Evolutionary conservation across 2,329 filamentous ascomycete genomes (phyloP).

Genomic region (Karstenula rhodostoma): DNA sequence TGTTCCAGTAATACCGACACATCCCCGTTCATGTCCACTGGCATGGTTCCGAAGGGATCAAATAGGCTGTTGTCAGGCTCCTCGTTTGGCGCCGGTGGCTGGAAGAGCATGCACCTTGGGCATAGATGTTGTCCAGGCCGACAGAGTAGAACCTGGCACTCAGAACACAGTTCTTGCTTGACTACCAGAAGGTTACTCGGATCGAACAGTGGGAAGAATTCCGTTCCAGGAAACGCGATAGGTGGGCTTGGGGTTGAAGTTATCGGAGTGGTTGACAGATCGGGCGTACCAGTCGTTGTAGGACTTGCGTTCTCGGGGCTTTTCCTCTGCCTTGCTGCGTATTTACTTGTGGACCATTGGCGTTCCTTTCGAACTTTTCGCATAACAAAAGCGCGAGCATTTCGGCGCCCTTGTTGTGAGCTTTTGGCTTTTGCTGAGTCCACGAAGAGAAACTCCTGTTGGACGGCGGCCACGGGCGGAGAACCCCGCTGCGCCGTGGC

Average conservation of each 20-base stretch:
- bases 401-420: conserved; percentile 48
- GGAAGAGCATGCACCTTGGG: conserved; percentile 36
- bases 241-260: conserved; percentile 45
- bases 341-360: conserved; percentile 52
- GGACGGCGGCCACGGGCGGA: conserved; percentile 33
- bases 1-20: conserved; percentile 46
- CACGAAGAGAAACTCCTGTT: conserved; percentile 50
- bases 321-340: conserved; percentile 42
- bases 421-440: conserved; percentile 49
- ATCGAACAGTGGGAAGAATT: conserved; percentile 31
- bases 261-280: conserved; percentile 36
- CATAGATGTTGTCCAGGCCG: conserved; percentile 41
- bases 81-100: conserved; percentile 26
- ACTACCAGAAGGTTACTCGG: conserved; percentile 23
- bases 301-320: conserved; percentile 39
- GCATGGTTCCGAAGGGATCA: conserved; percentile 44
- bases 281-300: conserved; percentile 38
- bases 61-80: conserved; percentile 38
- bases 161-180: conserved; percentile 36
- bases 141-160: conserved; percentile 42
- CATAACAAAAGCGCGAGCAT: conserved; percentile 53
- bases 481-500: conserved; percentile 29
- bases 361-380: conserved; percentile 48
- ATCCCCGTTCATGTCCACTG: conserved; percentile 35
- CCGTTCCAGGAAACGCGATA: conserved; percentile 22